Percentiles rank a stretch among this genome's conserved stretches.
Evolutionary conservation across 228 moss, liverwort and hornwort genomes (phyloP).

Genomic region (Sphagnum fallax): DNA sequence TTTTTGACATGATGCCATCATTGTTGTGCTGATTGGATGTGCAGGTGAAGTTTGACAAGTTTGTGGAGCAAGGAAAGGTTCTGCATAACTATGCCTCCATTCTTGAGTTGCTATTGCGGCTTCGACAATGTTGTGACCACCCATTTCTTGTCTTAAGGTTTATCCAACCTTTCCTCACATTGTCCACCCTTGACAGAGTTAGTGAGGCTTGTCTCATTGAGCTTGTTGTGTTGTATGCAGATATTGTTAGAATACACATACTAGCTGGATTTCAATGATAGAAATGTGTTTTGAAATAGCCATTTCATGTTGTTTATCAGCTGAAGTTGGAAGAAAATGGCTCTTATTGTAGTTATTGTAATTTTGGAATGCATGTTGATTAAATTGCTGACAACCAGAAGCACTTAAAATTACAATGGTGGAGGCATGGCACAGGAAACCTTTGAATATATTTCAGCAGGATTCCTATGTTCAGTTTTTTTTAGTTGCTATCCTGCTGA

Average conservation of each 20-base stretch:
- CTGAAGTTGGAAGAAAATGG: too few species aligned
- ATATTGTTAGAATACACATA: background rate
- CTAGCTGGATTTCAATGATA: background rate
- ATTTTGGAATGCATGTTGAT: too few species aligned
- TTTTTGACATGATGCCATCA: background rate
- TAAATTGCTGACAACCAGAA: too few species aligned
- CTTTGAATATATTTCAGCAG: background rate
- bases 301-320: background rate
- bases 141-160: conserved; percentile 88
- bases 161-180: background rate
- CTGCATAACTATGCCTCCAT: conserved; percentile 92
- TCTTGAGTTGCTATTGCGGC: conserved; percentile 73
- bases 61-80: conserved; percentile 95
- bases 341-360: too few species aligned
- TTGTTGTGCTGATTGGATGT: background rate
- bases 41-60: conserved; percentile 89
- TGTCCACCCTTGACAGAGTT: background rate
- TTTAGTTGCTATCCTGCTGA: background rate
- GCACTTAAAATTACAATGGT: background rate
- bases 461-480: background rate
- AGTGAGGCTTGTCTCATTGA: background rate
- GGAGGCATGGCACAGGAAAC: background rate
- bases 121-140: conserved; percentile 92
- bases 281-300: background rate
- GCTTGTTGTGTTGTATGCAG: background rate